These are phyloP conservation scores for Kernera saxatilis DNA, from an alignment of 345 rosid species.

Conservation along the genomic window DNA sequence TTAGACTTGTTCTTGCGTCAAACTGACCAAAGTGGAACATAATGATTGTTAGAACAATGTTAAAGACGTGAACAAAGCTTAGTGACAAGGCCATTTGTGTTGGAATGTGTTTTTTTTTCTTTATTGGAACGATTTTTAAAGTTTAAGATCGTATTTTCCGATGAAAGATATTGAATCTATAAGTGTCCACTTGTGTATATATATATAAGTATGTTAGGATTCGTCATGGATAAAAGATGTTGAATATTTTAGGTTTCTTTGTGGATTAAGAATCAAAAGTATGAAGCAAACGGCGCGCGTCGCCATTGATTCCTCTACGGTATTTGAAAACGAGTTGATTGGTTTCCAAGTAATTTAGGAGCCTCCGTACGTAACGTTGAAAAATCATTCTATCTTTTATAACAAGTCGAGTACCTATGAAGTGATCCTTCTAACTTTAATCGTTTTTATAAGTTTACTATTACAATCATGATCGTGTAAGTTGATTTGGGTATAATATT, in stretches of 20 bases:
- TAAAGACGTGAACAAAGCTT: background rate
- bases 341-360: conserved; percentile 13
- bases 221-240: conserved; percentile 22
- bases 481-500: background rate
- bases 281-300: conserved; percentile 31
- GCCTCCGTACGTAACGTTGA: conserved; percentile 28
- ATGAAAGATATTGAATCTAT: background rate
- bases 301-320: conserved; percentile 17
- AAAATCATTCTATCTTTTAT: background rate
- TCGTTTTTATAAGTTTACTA: too few species aligned
- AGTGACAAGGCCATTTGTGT: conserved; percentile 13
- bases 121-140: background rate
- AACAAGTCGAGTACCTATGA: conserved; percentile 11
- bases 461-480: too few species aligned
- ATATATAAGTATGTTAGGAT: conserved; percentile 1
- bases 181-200: conserved; percentile 8
- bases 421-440: conserved; percentile 28
- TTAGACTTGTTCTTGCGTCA: conserved; percentile 28
- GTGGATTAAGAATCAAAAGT: conserved; percentile 18
- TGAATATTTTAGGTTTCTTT: too few species aligned
- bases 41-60: background rate
- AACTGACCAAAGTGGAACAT: background rate
- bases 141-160: background rate
- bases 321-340: conserved; percentile 14
- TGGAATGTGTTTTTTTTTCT: background rate